Conservation (phyloP, 2,329 filamentous ascomycete genomes). For the Chrysoporthe austroafricana region DNA sequence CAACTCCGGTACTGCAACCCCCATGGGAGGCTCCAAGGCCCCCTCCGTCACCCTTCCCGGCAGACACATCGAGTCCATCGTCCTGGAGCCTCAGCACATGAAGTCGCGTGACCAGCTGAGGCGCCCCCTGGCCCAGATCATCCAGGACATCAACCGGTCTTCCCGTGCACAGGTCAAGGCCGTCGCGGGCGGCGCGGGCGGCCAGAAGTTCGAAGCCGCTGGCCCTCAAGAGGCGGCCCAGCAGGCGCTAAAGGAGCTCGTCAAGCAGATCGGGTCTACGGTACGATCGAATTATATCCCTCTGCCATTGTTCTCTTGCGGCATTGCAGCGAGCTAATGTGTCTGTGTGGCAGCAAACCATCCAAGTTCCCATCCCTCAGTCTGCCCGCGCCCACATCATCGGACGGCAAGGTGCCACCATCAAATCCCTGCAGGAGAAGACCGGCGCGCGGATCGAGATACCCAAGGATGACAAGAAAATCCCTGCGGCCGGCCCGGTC, state of each 20-base stretch:
- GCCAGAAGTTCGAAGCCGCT: conserved; percentile 80
- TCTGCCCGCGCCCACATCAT: conserved; percentile 90
- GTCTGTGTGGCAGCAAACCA: conserved; percentile 45
- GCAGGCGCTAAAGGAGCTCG: conserved; percentile 86
- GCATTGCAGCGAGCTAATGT: background rate
- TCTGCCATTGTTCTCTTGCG: background rate
- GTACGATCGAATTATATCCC: conserved; percentile 49
- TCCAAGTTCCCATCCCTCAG: conserved; percentile 79
- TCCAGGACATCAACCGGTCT: conserved; percentile 90
- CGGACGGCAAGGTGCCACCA: conserved; percentile 85
- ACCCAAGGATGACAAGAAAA: conserved; percentile 74
- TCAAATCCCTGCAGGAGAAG: conserved; percentile 86
- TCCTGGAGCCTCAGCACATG: conserved; percentile 75
- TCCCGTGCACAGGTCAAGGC: conserved; percentile 86
- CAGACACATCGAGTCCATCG: conserved; percentile 76
- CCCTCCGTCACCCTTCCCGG: conserved; percentile 77
- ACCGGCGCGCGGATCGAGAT: conserved; percentile 91
- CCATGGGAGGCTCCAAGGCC: conserved; percentile 44
- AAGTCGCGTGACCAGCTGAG: conserved; percentile 77
- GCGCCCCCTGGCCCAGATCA: conserved; percentile 80
- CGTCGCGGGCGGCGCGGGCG: conserved; percentile 71
- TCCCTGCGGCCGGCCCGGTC: conserved; percentile 49
- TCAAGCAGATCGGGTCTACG: conserved; percentile 84
- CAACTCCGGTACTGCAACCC: conserved; percentile 60
- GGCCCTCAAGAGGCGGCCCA: conserved; percentile 84